Percentiles rank a stretch among this genome's conserved stretches.
Conservation (phyloP, 1,139 yeast genomes). For the Debaryomyces coudertii region DNA sequence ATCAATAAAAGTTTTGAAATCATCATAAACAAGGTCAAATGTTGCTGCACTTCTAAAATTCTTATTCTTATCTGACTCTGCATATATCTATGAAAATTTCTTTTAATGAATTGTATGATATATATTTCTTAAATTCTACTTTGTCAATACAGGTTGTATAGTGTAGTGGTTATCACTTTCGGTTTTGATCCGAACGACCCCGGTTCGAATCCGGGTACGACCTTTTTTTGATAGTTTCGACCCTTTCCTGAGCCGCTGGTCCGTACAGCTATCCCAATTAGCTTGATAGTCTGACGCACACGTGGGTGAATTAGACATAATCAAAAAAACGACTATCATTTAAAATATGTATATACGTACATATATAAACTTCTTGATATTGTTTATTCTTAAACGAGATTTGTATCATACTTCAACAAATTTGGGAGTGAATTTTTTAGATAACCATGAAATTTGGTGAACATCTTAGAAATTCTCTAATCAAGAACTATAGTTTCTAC, state of each 20-base stretch:
- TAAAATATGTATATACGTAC: not conserved
- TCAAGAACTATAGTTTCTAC: constrained; percentile 85
- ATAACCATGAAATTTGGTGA: constrained; percentile 72
- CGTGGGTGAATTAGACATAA: constrained; percentile 7
- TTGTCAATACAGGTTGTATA: constrained; percentile 28
- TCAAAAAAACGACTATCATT: not conserved
- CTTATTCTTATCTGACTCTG: not conserved
- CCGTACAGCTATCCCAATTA: not conserved
- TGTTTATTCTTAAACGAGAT: constrained; percentile 1
- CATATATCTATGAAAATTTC: not conserved
- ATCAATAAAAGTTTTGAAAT: not conserved
- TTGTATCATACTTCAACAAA: not conserved
- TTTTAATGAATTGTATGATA: too few species aligned
- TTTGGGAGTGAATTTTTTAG: not conserved
- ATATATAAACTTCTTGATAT: not conserved
- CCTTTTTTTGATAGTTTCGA: constrained; percentile 46
- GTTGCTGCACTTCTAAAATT: too few species aligned
- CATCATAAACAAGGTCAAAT: not conserved
- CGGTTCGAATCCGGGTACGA: constrained; percentile 97
- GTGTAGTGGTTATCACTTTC: constrained; percentile 53
- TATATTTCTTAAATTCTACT: too few species aligned
- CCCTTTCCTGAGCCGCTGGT: not conserved
- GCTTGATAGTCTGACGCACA: not conserved
- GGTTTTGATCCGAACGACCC: constrained; percentile 81
- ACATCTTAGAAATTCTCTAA: constrained; percentile 69